phyloP scores from a whole-genome alignment of 2,329 filamentous ascomycete species.

The Xylariaceae sp. region DNA sequence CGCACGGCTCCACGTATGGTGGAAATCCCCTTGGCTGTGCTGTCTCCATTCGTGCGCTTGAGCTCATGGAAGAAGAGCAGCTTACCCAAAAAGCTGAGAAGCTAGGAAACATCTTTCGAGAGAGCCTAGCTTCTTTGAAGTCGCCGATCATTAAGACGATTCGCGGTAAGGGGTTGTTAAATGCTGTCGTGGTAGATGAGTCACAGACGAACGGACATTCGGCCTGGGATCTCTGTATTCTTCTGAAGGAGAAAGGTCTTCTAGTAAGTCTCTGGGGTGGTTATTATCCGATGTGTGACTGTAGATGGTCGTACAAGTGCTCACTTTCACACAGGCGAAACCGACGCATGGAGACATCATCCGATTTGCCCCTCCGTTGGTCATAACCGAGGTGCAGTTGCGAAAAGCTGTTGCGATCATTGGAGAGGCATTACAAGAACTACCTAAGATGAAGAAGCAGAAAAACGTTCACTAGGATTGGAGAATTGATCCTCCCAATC shows the following conservation, averaged over 20 bases:
- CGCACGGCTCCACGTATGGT: constrained; percentile 97
- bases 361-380: constrained; percentile 91
- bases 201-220: constrained; percentile 81
- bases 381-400: constrained; percentile 90
- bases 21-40: constrained; percentile 96
- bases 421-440: constrained; percentile 78
- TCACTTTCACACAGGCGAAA: constrained; percentile 74
- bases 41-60: constrained; percentile 91
- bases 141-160: constrained; percentile 82
- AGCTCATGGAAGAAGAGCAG: constrained; percentile 91
- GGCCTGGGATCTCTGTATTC: constrained; percentile 95
- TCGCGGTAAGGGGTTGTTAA: constrained; percentile 91
- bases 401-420: constrained; percentile 80
- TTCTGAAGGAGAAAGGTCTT: constrained; percentile 94
- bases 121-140: constrained; percentile 76
- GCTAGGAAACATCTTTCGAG: constrained; percentile 83
- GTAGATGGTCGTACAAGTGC: constrained; percentile 24
- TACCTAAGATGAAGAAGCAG: constrained; percentile 68
- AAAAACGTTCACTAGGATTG: constrained; percentile 41
- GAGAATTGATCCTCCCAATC: constrained; percentile 33
- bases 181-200: constrained; percentile 96
- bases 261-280: constrained; percentile 67
- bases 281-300: constrained; percentile 15
- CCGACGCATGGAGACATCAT: constrained; percentile 99
- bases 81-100: constrained; percentile 83